Evolutionary conservation across 306 rosid species (phyloP), one percentile per base, ranked within the genome.

Genomic region (Canavalia gladiata): DNA sequence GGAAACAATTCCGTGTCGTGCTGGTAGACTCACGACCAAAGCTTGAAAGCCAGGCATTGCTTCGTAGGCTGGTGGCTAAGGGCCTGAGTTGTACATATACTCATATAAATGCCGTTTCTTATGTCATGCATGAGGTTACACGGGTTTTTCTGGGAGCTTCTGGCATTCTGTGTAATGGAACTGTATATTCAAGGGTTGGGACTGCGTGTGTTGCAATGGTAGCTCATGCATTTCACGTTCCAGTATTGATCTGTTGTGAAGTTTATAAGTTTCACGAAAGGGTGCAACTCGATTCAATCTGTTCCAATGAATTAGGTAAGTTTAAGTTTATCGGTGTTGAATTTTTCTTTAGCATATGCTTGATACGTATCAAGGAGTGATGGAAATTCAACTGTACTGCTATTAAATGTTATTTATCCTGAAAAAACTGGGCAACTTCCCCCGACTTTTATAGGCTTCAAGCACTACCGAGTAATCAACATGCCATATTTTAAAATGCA

Each of bases 201-300:
- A 92, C 98, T 77, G 93, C 97, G 29, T 82, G 90, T 72, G 91
- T 94, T 84, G 97, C 98, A 66, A 92, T 94, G 97, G 97, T 94
- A 69, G 98, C 97, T 85, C 87, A 92, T 81, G 90, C 91, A 62
- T 92, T 94, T 83, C 86, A 66, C 52, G 89, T 92, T 81, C 98
- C 98, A 7, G 98, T 92, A 60, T 86, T 94, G 84, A 82, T 94
- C 76, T 92, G 98, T 86, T 94, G 98, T 50, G 98, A 92, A 89
- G 92, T 97, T 49, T 94, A 92, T 77, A 94, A 94, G 74, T 94
- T 94, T 89, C 97, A 94, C 62, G 97, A 94, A 87, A 90, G 98
- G 84, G 98, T 94, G 70, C 98, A 88, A 81, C 98, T 94, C 82
- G 98, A 92, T 86, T 92, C 98, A 4, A 89, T 94, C 71, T 92